Evolutionary conservation across 176 grass and related monocot genomes (phyloP).

Genomic region (Neostapfia colusana): DNA sequence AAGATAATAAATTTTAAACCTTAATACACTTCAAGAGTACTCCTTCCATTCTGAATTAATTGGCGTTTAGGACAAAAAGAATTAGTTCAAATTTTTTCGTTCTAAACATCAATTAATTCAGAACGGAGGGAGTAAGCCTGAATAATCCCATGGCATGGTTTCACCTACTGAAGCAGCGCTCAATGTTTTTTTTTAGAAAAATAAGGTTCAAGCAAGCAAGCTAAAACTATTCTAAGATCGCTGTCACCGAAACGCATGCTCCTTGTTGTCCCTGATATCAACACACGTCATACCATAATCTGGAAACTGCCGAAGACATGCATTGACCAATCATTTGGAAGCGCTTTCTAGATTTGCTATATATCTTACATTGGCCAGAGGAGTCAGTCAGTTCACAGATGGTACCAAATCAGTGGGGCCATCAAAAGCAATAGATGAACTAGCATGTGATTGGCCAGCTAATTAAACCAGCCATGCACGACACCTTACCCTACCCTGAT

Average conservation of each 20-base stretch:
- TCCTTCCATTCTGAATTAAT: too few relatives aligned
- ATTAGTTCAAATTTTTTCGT: too few relatives aligned
- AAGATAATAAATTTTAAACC: background rate
- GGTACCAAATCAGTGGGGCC: background rate
- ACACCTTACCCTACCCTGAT: background rate
- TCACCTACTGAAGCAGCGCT: too few relatives aligned
- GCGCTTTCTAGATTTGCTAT: background rate
- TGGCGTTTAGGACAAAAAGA: too few relatives aligned
- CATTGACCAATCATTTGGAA: constrained; percentile 15
- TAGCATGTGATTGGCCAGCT: too few relatives aligned
- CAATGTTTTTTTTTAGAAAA: too few relatives aligned
- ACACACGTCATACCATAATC: background rate
- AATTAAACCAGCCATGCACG: background rate
- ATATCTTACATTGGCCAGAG: background rate
- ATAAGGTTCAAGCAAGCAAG: background rate
- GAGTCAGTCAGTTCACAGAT: constrained; percentile 5
- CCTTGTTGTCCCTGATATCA: background rate
- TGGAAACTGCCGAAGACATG: background rate
- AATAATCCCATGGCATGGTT: background rate
- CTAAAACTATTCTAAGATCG: background rate
- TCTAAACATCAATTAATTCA: too few relatives aligned
- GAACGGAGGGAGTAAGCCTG: too few relatives aligned
- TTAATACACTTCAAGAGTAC: too few relatives aligned
- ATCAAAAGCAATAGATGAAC: background rate
- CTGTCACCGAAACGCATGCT: background rate